phyloP scores from a whole-genome alignment of 495 filamentous ascomycete species.

The Talaromyces proteolyticus region DNA sequence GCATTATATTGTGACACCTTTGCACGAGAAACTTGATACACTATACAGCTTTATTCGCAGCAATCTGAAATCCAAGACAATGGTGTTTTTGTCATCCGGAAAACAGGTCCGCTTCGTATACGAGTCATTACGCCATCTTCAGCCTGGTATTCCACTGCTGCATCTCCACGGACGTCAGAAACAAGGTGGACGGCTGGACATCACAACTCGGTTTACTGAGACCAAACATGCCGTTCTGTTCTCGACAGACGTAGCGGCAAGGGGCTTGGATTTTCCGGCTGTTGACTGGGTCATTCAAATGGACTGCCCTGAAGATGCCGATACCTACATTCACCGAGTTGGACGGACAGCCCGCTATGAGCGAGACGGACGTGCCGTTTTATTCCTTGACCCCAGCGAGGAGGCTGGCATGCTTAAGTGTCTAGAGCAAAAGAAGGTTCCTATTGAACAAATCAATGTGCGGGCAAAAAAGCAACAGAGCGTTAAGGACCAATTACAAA shows the following conservation, averaged over 20 bases:
- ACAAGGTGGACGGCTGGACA: conserved; percentile 78
- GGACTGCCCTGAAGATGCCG: conserved; percentile 92
- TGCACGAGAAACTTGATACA: conserved; percentile 84
- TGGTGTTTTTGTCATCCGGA: conserved; percentile 89
- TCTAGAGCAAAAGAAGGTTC: conserved; percentile 82
- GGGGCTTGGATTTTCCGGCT: conserved; percentile 91
- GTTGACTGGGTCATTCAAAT: conserved; percentile 97
- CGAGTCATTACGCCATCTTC: conserved; percentile 87
- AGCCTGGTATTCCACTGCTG: conserved; percentile 90
- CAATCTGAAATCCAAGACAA: conserved; percentile 85
- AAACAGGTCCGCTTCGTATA: conserved; percentile 97
- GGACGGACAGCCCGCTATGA: conserved; percentile 94
- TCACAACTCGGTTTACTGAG: conserved; percentile 72
- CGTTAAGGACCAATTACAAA: conserved; percentile 78
- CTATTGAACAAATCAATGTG: conserved; percentile 76
- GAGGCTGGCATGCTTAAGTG: conserved; percentile 78
- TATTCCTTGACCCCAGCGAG: conserved; percentile 90
- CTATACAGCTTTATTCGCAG: conserved; percentile 86
- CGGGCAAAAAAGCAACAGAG: conserved; percentile 83
- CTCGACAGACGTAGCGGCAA: conserved; percentile 88
- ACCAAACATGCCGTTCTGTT: conserved; percentile 83
- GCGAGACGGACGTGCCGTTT: conserved; percentile 74
- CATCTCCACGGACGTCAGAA: conserved; percentile 95
- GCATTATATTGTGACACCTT: conserved; percentile 78
- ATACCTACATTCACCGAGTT: conserved; percentile 96